Evolutionary conservation across 257 asterid species (phyloP).

Genomic region (Salvia miltiorrhiza): DNA sequence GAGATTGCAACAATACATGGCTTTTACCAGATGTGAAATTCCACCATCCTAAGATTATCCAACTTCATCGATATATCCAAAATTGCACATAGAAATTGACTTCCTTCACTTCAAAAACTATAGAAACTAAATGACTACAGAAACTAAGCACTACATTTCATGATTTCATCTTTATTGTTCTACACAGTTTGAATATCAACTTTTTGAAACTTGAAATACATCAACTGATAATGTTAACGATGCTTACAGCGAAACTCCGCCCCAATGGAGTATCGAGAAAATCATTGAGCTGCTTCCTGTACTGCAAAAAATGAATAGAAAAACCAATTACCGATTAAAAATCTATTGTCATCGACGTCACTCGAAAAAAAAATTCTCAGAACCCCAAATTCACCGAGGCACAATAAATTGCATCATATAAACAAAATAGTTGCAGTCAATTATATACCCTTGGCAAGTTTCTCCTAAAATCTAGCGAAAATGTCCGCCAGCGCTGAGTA

Average conservation of each 20-base stretch:
- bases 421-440: background rate
- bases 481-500: slow-evolving; percentile 68
- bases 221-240: background rate
- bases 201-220: background rate
- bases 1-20: background rate
- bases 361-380: no score
- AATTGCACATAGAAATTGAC: background rate
- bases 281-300: slow-evolving; percentile 69
- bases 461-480: slow-evolving; percentile 61
- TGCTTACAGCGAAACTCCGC: slow-evolving; percentile 74
- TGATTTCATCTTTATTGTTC: background rate
- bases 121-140: slow-evolving; percentile 1
- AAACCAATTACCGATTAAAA: background rate
- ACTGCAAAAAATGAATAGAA: slow-evolving; percentile 50
- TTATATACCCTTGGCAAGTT: slow-evolving; percentile 70
- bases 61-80: background rate
- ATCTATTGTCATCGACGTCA: background rate
- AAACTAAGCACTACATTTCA: slow-evolving; percentile 1
- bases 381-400: slow-evolving; percentile 10
- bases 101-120: slow-evolving; percentile 4
- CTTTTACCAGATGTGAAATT: background rate
- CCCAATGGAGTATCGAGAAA: slow-evolving; percentile 85
- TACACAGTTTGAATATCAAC: background rate
- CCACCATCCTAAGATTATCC: background rate
- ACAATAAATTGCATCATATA: background rate